Evolutionary conservation across 305 asterid genomes (phyloP).

Genomic region (Caryopteris hybrid): DNA sequence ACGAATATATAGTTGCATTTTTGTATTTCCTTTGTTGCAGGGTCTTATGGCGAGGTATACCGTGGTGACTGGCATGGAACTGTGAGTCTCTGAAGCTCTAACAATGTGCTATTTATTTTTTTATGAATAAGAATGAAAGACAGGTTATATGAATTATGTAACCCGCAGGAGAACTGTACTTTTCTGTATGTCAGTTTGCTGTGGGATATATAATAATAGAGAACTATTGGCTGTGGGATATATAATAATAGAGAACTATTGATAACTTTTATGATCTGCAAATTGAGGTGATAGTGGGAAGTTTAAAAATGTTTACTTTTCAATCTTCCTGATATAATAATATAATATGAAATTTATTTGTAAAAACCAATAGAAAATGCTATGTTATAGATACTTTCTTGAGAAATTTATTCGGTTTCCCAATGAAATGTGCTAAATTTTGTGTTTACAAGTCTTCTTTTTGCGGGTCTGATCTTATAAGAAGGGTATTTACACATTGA

Average conservation of each 20-base stretch:
- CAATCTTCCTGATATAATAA: background rate
- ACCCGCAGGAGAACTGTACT: background rate
- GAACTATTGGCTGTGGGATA: background rate
- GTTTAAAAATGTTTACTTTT: background rate
- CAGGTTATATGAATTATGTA: background rate
- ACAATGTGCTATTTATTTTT: conserved; percentile 8
- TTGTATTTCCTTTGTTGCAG: conserved; percentile 34
- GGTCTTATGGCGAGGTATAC: conserved; percentile 96
- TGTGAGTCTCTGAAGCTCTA: conserved; percentile 52
- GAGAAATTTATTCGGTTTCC: background rate
- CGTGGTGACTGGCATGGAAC: conserved; percentile 99
- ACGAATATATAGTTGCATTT: conserved; percentile 9
- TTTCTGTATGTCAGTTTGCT: background rate
- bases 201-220: conserved; percentile 6
- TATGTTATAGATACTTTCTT: background rate
- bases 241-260: conserved; percentile 3
- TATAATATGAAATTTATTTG: background rate
- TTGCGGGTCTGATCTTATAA: conserved; percentile 17
- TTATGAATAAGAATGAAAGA: background rate
- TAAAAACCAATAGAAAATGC: background rate
- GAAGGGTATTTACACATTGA: conserved; percentile 21
- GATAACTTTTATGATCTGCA: background rate
- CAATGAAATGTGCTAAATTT: background rate
- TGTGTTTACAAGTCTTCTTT: conserved; percentile 12
- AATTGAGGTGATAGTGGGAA: background rate